Conservation (phyloP, 176 grass and related monocot species). For the Avena atlantica region DNA sequence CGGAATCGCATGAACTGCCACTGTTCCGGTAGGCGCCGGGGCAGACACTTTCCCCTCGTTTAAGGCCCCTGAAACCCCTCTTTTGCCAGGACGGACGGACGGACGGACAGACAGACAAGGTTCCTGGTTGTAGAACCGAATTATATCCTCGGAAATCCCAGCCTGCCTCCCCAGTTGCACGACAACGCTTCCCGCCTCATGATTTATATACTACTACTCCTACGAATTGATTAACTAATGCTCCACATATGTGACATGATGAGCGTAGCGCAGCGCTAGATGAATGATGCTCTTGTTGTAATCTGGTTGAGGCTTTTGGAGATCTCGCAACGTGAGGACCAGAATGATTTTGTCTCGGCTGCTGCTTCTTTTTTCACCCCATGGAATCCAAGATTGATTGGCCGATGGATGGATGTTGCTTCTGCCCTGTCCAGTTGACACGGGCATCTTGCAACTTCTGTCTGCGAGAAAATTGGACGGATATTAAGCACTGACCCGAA, state of each 20-base stretch:
- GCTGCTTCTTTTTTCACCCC: background rate
- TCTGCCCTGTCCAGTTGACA: background rate
- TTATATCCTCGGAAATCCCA: background rate
- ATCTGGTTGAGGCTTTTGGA: background rate
- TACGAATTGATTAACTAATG: background rate
- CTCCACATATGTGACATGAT: slow-evolving; percentile 25
- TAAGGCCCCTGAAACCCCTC: slow-evolving; percentile 1
- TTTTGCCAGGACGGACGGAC: background rate
- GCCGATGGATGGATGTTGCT: background rate
- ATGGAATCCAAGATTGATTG: no score
- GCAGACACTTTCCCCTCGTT: slow-evolving; percentile 45
- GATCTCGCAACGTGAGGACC: slow-evolving; percentile 33
- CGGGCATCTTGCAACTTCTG: background rate
- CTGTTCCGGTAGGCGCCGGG: background rate
- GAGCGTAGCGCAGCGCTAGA: background rate
- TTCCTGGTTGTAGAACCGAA: slow-evolving; percentile 35
- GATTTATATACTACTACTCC: background rate
- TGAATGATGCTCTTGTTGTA: background rate
- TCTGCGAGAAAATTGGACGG: background rate
- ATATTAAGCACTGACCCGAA: background rate
- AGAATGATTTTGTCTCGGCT: background rate
- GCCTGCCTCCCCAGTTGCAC: background rate
- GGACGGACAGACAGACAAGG: background rate
- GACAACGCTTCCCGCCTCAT: slow-evolving; percentile 29
- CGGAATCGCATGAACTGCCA: slow-evolving; percentile 3